phyloP scores from a whole-genome alignment of 1,139 yeast genomes.

The Yamadazyma siamensis region DNA sequence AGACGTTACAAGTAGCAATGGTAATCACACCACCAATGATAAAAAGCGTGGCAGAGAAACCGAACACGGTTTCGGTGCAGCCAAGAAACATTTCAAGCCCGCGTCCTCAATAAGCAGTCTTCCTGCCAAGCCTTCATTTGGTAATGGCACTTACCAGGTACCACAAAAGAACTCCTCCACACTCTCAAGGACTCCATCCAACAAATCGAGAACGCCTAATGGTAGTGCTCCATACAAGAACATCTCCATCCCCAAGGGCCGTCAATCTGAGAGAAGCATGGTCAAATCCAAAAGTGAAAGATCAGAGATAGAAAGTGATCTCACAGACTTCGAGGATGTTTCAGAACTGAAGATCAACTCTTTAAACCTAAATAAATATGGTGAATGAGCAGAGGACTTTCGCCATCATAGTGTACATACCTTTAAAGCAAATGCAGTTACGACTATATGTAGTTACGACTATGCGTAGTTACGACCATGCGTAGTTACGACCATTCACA shows the following conservation, averaged over 20 bases:
- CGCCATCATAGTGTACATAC: too few relatives aligned
- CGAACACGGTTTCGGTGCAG: neutral
- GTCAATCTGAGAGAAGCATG: neutral
- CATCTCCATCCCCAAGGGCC: neutral
- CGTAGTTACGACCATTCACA: too few relatives aligned
- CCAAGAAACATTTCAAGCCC: neutral
- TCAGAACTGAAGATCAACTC: constrained; percentile 12
- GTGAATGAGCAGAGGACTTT: too few relatives aligned
- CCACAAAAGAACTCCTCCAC: too few relatives aligned
- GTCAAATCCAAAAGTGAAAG: constrained; percentile 4
- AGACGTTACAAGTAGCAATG: too few relatives aligned
- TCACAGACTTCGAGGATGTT: constrained; percentile 28
- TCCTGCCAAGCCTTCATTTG: neutral
- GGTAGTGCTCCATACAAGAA: too few relatives aligned
- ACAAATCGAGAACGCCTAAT: neutral
- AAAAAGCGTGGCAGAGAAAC: constrained; percentile 2
- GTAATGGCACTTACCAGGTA: neutral
- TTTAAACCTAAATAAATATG: constrained; percentile 12
- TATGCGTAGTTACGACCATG: too few relatives aligned
- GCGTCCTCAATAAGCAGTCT: neutral
- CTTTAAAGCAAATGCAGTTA: too few relatives aligned
- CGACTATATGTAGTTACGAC: too few relatives aligned
- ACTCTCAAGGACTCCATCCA: too few relatives aligned
- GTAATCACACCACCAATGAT: too few relatives aligned
- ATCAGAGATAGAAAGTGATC: constrained; percentile 14